A percentile compares a stretch with the other conserved stretches of the same genome.
These are phyloP conservation scores for Mortierella sp. DNA, from an alignment of 371 early-diverging fungal genomes.

Conservation along the genomic window DNA sequence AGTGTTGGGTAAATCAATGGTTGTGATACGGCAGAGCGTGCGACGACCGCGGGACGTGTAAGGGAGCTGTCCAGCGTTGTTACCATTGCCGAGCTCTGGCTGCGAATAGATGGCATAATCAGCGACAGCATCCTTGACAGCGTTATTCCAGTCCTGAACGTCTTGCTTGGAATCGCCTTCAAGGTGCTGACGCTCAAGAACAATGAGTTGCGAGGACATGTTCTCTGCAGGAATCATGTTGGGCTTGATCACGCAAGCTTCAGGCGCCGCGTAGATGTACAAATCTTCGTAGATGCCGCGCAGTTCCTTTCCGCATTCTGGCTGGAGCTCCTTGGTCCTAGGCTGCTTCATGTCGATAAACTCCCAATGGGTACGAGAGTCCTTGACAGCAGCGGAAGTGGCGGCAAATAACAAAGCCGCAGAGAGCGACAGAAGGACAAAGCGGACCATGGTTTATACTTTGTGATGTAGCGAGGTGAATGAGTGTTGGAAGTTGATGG, in stretches of 20 bases:
- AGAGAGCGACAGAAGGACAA: slow-evolving; percentile 28
- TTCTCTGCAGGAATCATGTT: slow-evolving; percentile 31
- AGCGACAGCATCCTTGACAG: slow-evolving; percentile 32
- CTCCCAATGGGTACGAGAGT: slow-evolving; percentile 34
- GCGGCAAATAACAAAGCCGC: slow-evolving; percentile 40
- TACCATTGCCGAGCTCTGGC: not conserved
- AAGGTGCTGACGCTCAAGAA: slow-evolving; percentile 48
- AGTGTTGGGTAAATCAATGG: slow-evolving; percentile 27
- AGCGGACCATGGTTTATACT: slow-evolving; percentile 30
- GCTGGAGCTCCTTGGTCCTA: slow-evolving; percentile 26
- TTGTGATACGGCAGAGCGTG: slow-evolving; percentile 37
- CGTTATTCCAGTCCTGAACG: slow-evolving; percentile 36
- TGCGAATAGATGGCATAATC: slow-evolving; percentile 16
- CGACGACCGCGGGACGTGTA: slow-evolving; percentile 33
- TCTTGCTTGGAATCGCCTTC: slow-evolving; percentile 33
- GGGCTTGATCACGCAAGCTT: slow-evolving; percentile 16
- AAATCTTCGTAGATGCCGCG: slow-evolving; percentile 50
- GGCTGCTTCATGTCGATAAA: slow-evolving; percentile 30
- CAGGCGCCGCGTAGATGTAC: slow-evolving; percentile 43
- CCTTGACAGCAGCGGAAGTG: not conserved
- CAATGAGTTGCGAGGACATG: slow-evolving; percentile 34
- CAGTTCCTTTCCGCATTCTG: slow-evolving; percentile 33
- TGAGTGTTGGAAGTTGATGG: not conserved
- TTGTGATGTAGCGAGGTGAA: not conserved
- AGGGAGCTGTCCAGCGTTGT: slow-evolving; percentile 13